These are phyloP conservation scores for Microsporum audouinii DNA, from an alignment of 2,329 filamentous ascomycete genomes.

Conservation along the genomic window DNA sequence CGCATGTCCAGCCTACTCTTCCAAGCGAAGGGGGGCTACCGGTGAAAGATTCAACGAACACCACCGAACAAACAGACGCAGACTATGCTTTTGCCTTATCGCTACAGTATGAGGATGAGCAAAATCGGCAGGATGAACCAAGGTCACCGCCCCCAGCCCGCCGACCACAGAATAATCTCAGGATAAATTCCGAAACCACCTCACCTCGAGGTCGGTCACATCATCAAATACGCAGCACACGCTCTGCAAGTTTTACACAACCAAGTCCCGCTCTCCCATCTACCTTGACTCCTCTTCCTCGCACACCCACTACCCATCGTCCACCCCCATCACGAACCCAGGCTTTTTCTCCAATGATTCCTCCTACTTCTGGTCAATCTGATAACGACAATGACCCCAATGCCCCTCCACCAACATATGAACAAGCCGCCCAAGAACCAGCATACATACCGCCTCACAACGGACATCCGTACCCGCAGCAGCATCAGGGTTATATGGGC, in stretches of 20 bases:
- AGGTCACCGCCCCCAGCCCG: conserved; percentile 5
- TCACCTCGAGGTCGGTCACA: neutral
- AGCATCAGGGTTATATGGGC: neutral
- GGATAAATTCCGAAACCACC: neutral
- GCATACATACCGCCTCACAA: conserved; percentile 43
- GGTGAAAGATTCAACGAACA: neutral
- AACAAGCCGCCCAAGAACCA: conserved; percentile 49
- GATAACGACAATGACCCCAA: conserved; percentile 36
- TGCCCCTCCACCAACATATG: conserved; percentile 53
- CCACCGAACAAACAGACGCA: conserved; percentile 56
- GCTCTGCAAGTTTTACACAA: conserved; percentile 9
- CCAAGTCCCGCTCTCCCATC: conserved; percentile 12
- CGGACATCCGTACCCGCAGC: neutral
- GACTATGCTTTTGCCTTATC: conserved; percentile 82
- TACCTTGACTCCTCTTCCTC: conserved; percentile 14
- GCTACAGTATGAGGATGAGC: conserved; percentile 84
- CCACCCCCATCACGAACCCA: conserved; percentile 13
- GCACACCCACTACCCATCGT: conserved; percentile 11
- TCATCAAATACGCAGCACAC: neutral
- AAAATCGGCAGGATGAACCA: conserved; percentile 42
- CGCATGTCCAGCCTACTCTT: conserved; percentile 7
- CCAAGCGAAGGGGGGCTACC: neutral
- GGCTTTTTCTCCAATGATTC: conserved; percentile 22
- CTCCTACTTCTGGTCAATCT: conserved; percentile 33
- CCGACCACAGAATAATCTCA: neutral